Conservation (phyloP, 2,329 filamentous ascomycete species). For the Pezicula carpinea region DNA sequence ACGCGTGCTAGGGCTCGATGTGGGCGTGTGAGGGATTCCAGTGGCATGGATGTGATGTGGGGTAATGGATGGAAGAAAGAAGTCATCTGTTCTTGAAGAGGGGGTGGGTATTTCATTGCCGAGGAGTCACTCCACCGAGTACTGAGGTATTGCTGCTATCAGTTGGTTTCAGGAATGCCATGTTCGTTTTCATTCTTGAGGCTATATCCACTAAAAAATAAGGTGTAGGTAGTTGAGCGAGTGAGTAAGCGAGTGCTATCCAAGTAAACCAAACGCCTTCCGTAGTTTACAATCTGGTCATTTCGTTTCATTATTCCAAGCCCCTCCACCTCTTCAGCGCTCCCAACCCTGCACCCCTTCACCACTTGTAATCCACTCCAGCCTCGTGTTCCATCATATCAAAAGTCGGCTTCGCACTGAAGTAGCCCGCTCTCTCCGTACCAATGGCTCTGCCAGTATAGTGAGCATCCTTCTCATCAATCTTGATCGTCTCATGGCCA, state of each 20-base stretch:
- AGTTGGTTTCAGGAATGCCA: constrained; percentile 8
- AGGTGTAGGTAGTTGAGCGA: too few relatives aligned
- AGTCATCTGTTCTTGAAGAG: constrained; percentile 24
- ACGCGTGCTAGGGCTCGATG: too few relatives aligned
- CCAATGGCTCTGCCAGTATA: constrained; percentile 66
- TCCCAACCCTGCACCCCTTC: not conserved
- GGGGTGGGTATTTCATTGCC: constrained; percentile 41
- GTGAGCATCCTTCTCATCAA: constrained; percentile 61
- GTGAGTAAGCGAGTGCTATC: too few relatives aligned
- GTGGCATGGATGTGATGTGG: constrained; percentile 39
- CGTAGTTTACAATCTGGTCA: too few relatives aligned
- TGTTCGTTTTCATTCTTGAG: too few relatives aligned
- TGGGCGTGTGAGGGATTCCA: too few relatives aligned
- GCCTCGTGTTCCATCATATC: constrained; percentile 60
- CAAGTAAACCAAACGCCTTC: too few relatives aligned
- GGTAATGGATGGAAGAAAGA: constrained; percentile 36
- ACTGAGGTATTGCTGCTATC: constrained; percentile 22
- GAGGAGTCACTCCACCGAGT: constrained; percentile 38
- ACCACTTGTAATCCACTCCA: constrained; percentile 27
- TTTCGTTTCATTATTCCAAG: too few relatives aligned
- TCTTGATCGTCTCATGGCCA: constrained; percentile 60
- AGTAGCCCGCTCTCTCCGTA: constrained; percentile 58
- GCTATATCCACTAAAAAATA: too few relatives aligned
- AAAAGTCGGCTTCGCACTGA: constrained; percentile 67
- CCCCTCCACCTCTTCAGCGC: constrained; percentile 21